Evolutionary conservation across 495 filamentous ascomycete genomes (phyloP), one percentile per base, ranked within the genome.

Genomic region (Collariella sp.): DNA sequence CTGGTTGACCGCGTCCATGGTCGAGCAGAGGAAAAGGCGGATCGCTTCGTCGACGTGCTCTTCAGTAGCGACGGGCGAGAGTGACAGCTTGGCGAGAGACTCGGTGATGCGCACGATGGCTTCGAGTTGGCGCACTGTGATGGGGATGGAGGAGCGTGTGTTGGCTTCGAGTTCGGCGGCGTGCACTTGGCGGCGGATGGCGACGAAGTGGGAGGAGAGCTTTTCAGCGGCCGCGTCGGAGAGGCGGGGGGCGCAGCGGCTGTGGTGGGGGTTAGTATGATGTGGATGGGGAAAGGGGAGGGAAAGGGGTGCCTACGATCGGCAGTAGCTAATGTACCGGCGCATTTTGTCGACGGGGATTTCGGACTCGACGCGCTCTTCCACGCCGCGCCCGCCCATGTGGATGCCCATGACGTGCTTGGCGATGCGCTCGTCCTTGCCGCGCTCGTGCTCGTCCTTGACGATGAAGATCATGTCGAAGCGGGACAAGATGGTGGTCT

Each of bases 381-480:
- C 90, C 16, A 87, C 70, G 53, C 88, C 87, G 24, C 86, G 83
- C 35, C 87, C 86, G 50, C 88, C 88, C 90, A 96, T 99, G 64
- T 96, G 90, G 57, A 97, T 89, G 44, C 85, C 86, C 88, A 97
- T 96, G 60, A 99, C 91, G 77, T 97, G 93, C 47, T 86, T 88
- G 12, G 94, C 94, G 47, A 99, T 96, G 1, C 79, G 83, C 73
- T 97, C 91, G 69, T 99, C 94, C 60, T 89, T 83, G 38, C 77
- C 82, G 38, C 88, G 83, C 46, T 94, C 87, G 69, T 99, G 94
- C 50, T 95, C 89, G 63, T 99, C 94, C 33, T 87, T 88, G 43
- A 99, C 91, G 58, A 99, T 95, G 76, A 97, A 99, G 62, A 99
- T 96, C 90, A 99, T 96, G 72, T 99, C 94, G 72, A 99, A 99